Base-by-base conservation (phyloP, 139 green algal species). In the Auxenochlorella pyrenoidosa region DNA sequence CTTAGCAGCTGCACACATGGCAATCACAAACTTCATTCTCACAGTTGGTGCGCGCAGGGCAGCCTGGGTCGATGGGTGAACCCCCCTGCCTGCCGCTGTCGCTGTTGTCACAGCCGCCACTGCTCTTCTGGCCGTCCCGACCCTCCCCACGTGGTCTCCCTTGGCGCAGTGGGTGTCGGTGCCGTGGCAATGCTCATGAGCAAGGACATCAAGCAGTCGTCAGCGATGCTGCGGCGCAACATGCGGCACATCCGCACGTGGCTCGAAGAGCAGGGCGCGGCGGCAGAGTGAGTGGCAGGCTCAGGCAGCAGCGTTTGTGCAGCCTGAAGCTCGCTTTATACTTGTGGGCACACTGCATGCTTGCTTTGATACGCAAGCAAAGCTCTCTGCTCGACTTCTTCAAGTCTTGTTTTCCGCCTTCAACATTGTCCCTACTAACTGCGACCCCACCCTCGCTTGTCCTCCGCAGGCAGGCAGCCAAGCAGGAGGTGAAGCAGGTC, bases 141-240 rank as follows among this genome's bases (percentile, higher is more conserved):
- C 26, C 41, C 41, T 16, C 15, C 16, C 12, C 47, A 32, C 68
- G 22, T 0, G 3, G 0, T 6, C 1, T 76, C 34, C 59, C 58
- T 21, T 28, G 30, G 1, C 84, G 84, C 87, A 94, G 91, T 92
- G 28, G 91, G 90, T 40, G 85, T 94, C 34, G 90, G 90, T 30
- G 78, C 90, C 21, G 73, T 94, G 18, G 90, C 88, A 2, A 90
- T 88, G 58, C 75, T 94, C 1, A 94, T 94, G 91, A 93, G 88
- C 85, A 77, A 83, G 26, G 91, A 94, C 71, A 51, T 94, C 36
- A 88, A 84, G 43, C 63, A 65, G 72, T 88, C 80, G 19, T 89
- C 91, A 6, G 76, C 90, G 1, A 92, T 87, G 51, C 59, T 94
- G 40, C 85, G 84, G 44, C 79, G 89, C 28, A 94, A 94, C 63